A percentile compares a stretch with the other conserved stretches of the same genome.
phyloP scores from a whole-genome alignment of 73 alveolate genomes.

The Stentor coeruleus region DNA sequence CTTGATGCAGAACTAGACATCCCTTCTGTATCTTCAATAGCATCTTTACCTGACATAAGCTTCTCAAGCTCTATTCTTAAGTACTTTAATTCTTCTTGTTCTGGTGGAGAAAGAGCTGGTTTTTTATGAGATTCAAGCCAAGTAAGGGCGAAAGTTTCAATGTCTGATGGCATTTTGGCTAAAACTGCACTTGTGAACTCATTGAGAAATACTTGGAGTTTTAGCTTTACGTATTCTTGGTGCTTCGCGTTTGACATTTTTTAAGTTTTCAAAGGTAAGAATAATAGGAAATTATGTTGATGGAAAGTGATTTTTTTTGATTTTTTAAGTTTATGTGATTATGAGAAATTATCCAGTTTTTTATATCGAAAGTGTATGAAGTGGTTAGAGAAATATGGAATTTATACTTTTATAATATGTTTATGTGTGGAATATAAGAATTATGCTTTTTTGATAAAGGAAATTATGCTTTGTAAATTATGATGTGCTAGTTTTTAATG shows the following conservation, averaged over 20 bases:
- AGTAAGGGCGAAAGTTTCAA: background rate
- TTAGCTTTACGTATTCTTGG: slow-evolving; percentile 11
- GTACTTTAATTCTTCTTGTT: slow-evolving; percentile 17
- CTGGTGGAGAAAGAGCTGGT: background rate
- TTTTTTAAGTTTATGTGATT: too few relatives aligned
- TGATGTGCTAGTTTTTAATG: too few relatives aligned
- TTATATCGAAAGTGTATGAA: too few relatives aligned
- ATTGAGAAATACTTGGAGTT: background rate
- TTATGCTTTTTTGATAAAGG: too few relatives aligned
- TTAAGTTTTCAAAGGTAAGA: too few relatives aligned
- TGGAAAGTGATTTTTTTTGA: too few relatives aligned
- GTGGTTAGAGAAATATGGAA: too few relatives aligned
- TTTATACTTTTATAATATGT: too few relatives aligned
- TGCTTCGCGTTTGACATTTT: slow-evolving; percentile 7
- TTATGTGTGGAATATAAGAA: too few relatives aligned
- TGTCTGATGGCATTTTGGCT: background rate
- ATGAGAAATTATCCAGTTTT: too few relatives aligned
- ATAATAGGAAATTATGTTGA: too few relatives aligned
- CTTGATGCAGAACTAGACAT: background rate
- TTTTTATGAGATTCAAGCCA: background rate
- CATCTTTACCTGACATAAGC: slow-evolving; percentile 15
- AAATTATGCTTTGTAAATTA: too few relatives aligned
- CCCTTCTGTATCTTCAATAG: slow-evolving; percentile 29
- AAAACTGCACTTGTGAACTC: background rate
- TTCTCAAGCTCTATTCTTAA: background rate